phyloP scores from a whole-genome alignment of 768 basidiomycete species.

The Krasilnikovozyma curviuscula region DNA sequence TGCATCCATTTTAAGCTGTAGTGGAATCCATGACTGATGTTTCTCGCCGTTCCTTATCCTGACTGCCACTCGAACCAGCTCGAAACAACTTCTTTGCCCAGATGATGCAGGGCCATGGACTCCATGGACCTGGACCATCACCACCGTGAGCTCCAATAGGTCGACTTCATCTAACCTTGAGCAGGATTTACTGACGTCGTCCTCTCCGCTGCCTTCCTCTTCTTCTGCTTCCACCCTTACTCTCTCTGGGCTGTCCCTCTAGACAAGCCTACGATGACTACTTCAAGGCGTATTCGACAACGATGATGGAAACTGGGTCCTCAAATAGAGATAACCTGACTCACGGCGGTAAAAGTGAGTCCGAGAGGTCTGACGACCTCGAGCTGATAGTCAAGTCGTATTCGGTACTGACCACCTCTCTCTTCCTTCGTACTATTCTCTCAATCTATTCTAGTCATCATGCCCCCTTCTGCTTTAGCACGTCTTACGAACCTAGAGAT shows the following conservation, averaged over 20 bases:
- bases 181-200: no score
- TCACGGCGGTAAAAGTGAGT: constrained; percentile 91
- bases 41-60: no score
- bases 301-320: constrained; percentile 59
- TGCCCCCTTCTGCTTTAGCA: constrained; percentile 89
- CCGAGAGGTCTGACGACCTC: constrained; percentile 7
- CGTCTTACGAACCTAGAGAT: constrained; percentile 71
- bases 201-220: not conserved
- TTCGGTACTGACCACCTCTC: not conserved
- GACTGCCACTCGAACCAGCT: no score
- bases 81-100: no score
- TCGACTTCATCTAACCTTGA: no score
- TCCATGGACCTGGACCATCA: no score
- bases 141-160: no score
- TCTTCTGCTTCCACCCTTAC: not conserved
- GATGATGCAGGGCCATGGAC: no score
- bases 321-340: constrained; percentile 68
- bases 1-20: no score
- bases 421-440: not conserved
- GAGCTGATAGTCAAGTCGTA: not conserved
- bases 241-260: not conserved
- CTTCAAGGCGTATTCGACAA: constrained; percentile 83
- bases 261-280: constrained; percentile 64
- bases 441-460: constrained; percentile 46
- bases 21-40: no score